Evolutionary conservation across 148 eudicot genomes (phyloP).

Genomic region (Euryodendron excelsum): DNA sequence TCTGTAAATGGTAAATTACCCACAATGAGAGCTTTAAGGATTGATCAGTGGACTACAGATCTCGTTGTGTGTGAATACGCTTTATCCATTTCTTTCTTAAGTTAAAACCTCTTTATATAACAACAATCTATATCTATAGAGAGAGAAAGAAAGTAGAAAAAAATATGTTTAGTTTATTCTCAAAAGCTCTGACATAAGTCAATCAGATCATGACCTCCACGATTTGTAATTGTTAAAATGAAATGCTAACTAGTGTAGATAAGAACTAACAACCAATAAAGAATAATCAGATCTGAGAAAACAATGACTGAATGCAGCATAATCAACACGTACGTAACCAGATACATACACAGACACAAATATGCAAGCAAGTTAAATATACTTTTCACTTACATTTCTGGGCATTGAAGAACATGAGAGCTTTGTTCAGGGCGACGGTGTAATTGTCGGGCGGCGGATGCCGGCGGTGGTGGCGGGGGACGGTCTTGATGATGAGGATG

Average conservation of each 20-base stretch:
- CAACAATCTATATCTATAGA: neutral
- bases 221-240: slow-evolving; percentile 5
- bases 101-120: neutral
- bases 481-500: slow-evolving; percentile 65
- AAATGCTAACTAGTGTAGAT: slow-evolving; percentile 11
- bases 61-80: neutral
- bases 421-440: slow-evolving; percentile 69
- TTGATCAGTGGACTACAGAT: neutral
- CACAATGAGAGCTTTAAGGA: neutral
- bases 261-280: neutral
- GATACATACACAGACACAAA: neutral
- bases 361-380: neutral
- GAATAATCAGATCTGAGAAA: slow-evolving; percentile 2
- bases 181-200: neutral
- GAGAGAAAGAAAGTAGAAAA: neutral
- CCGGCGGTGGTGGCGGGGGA: slow-evolving; percentile 51
- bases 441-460: slow-evolving; percentile 81
- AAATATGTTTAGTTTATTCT: neutral
- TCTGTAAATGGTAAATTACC: neutral
- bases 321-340: neutral
- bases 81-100: neutral
- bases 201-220: slow-evolving; percentile 1
- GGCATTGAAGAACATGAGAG: slow-evolving; percentile 95
- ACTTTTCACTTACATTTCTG: slow-evolving; percentile 56
- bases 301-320: neutral